phyloP scores from a whole-genome alignment of 176 grass and related monocot species.

The Alopecurus myosuroides region DNA sequence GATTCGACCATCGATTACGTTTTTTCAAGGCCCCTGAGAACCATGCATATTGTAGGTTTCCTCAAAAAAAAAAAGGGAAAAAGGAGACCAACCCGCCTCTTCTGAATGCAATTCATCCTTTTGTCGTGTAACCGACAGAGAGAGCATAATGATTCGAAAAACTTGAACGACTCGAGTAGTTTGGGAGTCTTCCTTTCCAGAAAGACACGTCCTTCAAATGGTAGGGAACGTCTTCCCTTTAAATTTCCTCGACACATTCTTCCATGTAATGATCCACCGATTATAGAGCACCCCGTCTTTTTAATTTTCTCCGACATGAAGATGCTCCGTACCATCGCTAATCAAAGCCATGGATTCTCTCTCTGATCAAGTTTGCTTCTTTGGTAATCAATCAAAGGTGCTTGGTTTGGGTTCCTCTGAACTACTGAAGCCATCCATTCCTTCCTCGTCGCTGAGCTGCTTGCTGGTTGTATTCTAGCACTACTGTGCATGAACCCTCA shows the following conservation, averaged over 20 bases:
- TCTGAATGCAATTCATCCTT: background rate
- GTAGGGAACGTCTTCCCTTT: background rate
- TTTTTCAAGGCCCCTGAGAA: background rate
- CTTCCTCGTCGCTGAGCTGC: background rate
- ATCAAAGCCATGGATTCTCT: background rate
- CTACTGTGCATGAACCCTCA: background rate
- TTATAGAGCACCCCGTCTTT: background rate
- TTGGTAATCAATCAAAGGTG: background rate
- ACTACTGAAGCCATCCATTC: background rate
- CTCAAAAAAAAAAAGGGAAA: background rate
- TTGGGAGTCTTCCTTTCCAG: conserved; percentile 25
- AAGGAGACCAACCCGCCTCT: background rate
- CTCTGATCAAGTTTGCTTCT: background rate
- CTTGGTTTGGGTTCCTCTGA: background rate
- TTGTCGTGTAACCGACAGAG: background rate
- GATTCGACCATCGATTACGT: background rate
- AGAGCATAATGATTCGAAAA: background rate
- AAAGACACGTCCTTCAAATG: conserved; percentile 21
- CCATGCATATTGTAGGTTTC: background rate
- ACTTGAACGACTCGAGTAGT: background rate
- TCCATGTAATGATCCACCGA: conserved; percentile 7
- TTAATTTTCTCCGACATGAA: background rate
- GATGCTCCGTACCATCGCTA: background rate
- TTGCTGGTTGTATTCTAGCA: background rate
- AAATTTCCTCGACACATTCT: background rate